phyloP scores from a whole-genome alignment of 495 filamentous ascomycete genomes.

The Astrocystis sublimbata region DNA sequence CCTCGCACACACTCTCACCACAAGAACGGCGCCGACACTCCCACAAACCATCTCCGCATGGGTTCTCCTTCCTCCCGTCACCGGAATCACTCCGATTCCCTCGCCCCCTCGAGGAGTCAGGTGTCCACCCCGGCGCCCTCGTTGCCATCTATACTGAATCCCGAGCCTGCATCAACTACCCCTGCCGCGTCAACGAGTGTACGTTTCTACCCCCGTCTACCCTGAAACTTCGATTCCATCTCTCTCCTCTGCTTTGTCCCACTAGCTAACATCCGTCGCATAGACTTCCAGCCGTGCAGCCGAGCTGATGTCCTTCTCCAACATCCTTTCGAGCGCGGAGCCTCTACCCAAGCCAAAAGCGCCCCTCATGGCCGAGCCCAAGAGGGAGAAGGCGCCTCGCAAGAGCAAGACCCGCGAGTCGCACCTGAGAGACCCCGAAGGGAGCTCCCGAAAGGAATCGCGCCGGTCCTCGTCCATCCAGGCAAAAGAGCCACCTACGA shows the following conservation, averaged over 20 bases:
- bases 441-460: slow-evolving; percentile 41
- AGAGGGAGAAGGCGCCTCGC: slow-evolving; percentile 36
- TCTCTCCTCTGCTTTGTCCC: not conserved
- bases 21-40: slow-evolving; percentile 48
- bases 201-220: slow-evolving; percentile 23
- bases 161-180: slow-evolving; percentile 42
- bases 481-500: slow-evolving; percentile 47
- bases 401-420: slow-evolving; percentile 49
- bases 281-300: slow-evolving; percentile 67
- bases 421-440: slow-evolving; percentile 39
- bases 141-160: slow-evolving; percentile 44
- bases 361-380: slow-evolving; percentile 36
- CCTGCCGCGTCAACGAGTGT: slow-evolving; percentile 38
- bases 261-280: slow-evolving; percentile 12
- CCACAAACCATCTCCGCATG: slow-evolving; percentile 50
- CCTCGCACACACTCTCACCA: slow-evolving; percentile 59
- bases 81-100: slow-evolving; percentile 42
- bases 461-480: slow-evolving; percentile 44
- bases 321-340: slow-evolving; percentile 79
- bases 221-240: not conserved
- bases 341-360: slow-evolving; percentile 52
- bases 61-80: slow-evolving; percentile 45
- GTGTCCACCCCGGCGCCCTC: slow-evolving; percentile 47
- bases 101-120: slow-evolving; percentile 44
- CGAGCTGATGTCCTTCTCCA: slow-evolving; percentile 90